Evolutionary conservation across 1,284 basidiomycete species (phyloP).

Genomic region (Phellinidium pouzarii): DNA sequence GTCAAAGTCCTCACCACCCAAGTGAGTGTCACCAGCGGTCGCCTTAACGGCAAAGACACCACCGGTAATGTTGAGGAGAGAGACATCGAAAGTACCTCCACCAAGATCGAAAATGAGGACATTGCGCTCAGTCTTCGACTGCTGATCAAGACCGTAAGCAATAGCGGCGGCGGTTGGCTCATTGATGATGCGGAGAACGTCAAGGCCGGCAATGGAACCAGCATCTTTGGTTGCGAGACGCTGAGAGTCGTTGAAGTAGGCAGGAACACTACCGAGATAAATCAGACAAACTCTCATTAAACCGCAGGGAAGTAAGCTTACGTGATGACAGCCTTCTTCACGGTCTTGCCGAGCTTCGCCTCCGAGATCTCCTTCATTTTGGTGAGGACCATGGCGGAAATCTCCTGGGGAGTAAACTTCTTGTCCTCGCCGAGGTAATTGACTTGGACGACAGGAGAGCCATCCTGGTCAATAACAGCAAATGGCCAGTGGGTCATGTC

Average conservation of each 20-base stretch:
- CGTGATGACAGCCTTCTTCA: constrained; percentile 95
- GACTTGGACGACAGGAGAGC: constrained; percentile 95
- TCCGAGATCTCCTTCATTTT: constrained; percentile 99
- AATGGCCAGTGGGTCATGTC: constrained; percentile 94
- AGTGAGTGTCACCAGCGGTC: constrained; percentile 96
- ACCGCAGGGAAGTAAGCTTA: constrained; percentile 31
- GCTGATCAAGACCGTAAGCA: constrained; percentile 87
- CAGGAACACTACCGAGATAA: constrained; percentile 59
- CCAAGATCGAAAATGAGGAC: constrained; percentile 99
- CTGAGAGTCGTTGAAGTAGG: constrained; percentile 98
- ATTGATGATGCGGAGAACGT: constrained; percentile 97
- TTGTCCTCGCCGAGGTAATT: constrained; percentile 91
- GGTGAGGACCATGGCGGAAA: constrained; percentile 96
- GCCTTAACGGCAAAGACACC: constrained; percentile 98
- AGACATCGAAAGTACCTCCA: constrained; percentile 99
- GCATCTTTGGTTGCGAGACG: constrained; percentile 95
- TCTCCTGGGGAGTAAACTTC: constrained; percentile 95
- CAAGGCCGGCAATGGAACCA: constrained; percentile 87
- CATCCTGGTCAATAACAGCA: constrained; percentile 88
- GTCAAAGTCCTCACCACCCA: constrained; percentile 98
- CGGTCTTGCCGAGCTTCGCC: constrained; percentile 93
- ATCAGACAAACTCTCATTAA: constrained; percentile 11
- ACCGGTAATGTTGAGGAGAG: constrained; percentile 92
- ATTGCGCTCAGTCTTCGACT: constrained; percentile 91
- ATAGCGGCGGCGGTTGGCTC: constrained; percentile 95